Percentiles rank a stretch among this genome's conserved stretches.
Conservation (phyloP, 2,329 filamentous ascomycete species). For the Berkeleyomyces basicola region DNA sequence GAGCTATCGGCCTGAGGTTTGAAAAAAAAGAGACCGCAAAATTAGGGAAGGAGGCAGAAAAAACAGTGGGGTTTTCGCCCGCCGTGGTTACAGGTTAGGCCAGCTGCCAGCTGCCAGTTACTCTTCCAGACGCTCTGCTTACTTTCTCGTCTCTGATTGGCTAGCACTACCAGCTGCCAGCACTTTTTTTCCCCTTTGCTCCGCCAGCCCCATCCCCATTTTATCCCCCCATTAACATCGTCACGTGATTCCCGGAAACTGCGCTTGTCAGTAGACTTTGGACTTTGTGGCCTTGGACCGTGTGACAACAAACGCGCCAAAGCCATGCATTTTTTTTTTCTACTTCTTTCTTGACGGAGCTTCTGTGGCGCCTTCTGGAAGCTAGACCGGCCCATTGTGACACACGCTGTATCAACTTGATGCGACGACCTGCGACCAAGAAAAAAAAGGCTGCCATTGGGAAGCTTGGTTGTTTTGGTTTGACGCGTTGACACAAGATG, state of each 20-base stretch:
- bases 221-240: too few species aligned
- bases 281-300: background rate
- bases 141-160: slow-evolving; percentile 12
- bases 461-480: background rate
- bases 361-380: slow-evolving; percentile 1
- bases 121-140: slow-evolving; percentile 3
- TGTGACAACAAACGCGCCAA: background rate
- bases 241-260: background rate
- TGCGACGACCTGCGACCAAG: background rate
- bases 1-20: slow-evolving; percentile 11
- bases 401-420: background rate
- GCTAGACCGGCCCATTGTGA: background rate
- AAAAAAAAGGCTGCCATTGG: background rate
- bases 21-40: slow-evolving; percentile 1
- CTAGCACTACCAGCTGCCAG: background rate
- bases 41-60: background rate
- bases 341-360: background rate
- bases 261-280: background rate
- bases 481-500: background rate
- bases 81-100: background rate
- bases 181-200: too few species aligned
- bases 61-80: background rate
- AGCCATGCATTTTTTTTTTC: background rate
- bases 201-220: too few species aligned
- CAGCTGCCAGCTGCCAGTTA: background rate